Percentiles rank a stretch among this genome's conserved stretches.
phyloP scores from a whole-genome alignment of 305 asterid genomes.

The Fraxinus xanthoxyloides region DNA sequence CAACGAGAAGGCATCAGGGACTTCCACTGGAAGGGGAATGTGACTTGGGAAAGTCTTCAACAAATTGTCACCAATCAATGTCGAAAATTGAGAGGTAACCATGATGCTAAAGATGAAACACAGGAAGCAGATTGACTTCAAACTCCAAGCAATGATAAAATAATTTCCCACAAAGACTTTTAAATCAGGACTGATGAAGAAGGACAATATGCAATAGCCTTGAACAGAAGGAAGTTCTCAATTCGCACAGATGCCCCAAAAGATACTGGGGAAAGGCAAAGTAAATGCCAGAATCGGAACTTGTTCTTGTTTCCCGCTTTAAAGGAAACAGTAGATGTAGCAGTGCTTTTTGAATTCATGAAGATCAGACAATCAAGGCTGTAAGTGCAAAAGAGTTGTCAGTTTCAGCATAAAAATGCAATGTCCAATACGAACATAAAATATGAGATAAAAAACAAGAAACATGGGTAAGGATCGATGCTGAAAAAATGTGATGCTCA shows the following conservation, averaged over 20 bases:
- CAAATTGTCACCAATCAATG: slow-evolving; percentile 33
- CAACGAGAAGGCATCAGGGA: slow-evolving; percentile 38
- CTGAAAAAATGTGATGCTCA: neutral
- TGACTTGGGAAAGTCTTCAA: slow-evolving; percentile 39
- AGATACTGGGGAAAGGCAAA: slow-evolving; percentile 52
- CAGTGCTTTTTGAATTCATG: slow-evolving; percentile 77
- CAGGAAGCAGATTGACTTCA: slow-evolving; percentile 14
- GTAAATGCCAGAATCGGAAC: slow-evolving; percentile 44
- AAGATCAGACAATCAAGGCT: slow-evolving; percentile 48
- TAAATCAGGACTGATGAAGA: slow-evolving; percentile 29
- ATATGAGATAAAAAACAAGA: neutral
- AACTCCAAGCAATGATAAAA: slow-evolving; percentile 10
- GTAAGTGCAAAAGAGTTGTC: slow-evolving; percentile 15
- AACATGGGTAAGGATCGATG: neutral
- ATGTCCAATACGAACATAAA: neutral
- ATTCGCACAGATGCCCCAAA: slow-evolving; percentile 42
- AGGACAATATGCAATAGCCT: slow-evolving; percentile 47
- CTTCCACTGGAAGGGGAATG: slow-evolving; percentile 35
- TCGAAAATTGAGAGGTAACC: slow-evolving; percentile 61
- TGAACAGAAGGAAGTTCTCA: slow-evolving; percentile 46
- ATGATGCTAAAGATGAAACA: slow-evolving; percentile 36
- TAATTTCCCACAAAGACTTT: slow-evolving; percentile 20
- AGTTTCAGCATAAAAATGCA: neutral
- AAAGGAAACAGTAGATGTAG: slow-evolving; percentile 74
- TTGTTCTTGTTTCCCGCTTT: slow-evolving; percentile 67